A percentile compares a stretch with the other conserved stretches of the same genome.
These are phyloP conservation scores for Zasmidium angulare DNA, from an alignment of 2,329 filamentous ascomycete species.

Conservation along the genomic window DNA sequence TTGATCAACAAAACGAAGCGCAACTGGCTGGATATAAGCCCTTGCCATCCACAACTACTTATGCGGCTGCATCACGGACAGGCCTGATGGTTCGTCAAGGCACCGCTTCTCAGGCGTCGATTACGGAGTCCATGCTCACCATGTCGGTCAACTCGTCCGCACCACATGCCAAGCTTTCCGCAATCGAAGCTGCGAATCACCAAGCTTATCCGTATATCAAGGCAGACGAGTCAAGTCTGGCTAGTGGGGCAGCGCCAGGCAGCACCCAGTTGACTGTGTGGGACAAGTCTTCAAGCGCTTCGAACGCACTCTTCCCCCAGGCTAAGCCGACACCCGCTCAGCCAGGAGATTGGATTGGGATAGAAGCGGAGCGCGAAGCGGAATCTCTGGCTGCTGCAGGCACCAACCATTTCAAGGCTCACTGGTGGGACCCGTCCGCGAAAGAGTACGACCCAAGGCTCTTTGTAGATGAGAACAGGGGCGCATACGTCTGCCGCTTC, in stretches of 20 bases:
- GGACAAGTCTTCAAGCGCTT: slow-evolving; percentile 1
- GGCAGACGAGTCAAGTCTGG: not conserved
- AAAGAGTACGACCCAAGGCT: slow-evolving; percentile 47
- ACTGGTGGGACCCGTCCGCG: slow-evolving; percentile 17
- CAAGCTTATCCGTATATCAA: not conserved
- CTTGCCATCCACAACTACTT: slow-evolving; percentile 9
- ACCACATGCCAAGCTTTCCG: no score
- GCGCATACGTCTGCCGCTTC: slow-evolving; percentile 57
- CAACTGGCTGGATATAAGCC: slow-evolving; percentile 21
- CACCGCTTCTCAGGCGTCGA: not conserved
- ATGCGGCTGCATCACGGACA: not conserved
- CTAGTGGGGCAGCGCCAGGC: not conserved
- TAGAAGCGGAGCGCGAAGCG: slow-evolving; percentile 1
- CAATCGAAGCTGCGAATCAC: not conserved
- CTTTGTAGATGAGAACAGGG: slow-evolving; percentile 47
- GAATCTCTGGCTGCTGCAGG: slow-evolving; percentile 1
- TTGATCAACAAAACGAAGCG: slow-evolving; percentile 20
- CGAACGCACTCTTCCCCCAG: slow-evolving; percentile 14
- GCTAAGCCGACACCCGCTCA: slow-evolving; percentile 9
- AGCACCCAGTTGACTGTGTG: slow-evolving; percentile 4
- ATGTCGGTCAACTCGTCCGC: slow-evolving; percentile 7
- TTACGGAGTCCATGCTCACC: slow-evolving; percentile 2
- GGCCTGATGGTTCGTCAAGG: not conserved
- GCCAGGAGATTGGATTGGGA: slow-evolving; percentile 13
- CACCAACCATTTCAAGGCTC: slow-evolving; percentile 14